These are phyloP conservation scores for Oryza meridionalis DNA, from an alignment of 176 grass and related monocot species.

Conservation along the genomic window DNA sequence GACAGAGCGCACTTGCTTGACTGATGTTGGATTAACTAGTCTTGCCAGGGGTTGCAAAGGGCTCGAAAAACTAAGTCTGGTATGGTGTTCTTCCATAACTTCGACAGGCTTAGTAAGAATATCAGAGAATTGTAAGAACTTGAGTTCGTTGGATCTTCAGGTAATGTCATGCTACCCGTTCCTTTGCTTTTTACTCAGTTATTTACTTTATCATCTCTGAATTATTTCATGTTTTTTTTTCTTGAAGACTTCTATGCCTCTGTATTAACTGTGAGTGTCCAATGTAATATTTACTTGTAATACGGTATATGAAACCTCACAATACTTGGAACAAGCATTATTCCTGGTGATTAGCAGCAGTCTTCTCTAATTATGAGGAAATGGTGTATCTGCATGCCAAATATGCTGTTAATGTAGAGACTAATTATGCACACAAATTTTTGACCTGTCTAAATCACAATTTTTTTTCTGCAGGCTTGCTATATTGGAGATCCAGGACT, in stretches of 20 bases:
- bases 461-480: conserved; percentile 66
- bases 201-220: neutral
- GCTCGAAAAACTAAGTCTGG: conserved; percentile 79
- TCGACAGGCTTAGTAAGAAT: conserved; percentile 70
- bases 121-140: conserved; percentile 69
- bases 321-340: neutral
- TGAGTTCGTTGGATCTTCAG: conserved; percentile 86
- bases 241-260: neutral
- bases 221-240: neutral
- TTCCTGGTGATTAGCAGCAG: neutral
- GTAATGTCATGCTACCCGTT: conserved; percentile 40
- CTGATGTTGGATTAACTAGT: conserved; percentile 64
- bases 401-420: neutral
- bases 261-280: neutral
- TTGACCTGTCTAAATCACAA: neutral
- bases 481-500: conserved; percentile 90
- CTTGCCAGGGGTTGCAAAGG: conserved; percentile 65
- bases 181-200: conserved; percentile 19
- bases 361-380: conserved; percentile 19
- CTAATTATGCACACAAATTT: neutral
- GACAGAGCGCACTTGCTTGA: conserved; percentile 52
- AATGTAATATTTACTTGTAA: neutral
- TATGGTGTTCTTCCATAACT: conserved; percentile 74
- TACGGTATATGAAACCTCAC: neutral
- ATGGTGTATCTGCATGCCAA: neutral